These are phyloP conservation scores for Huiozyma sinensis DNA, from an alignment of 805 yeast genomes.

Conservation along the genomic window DNA sequence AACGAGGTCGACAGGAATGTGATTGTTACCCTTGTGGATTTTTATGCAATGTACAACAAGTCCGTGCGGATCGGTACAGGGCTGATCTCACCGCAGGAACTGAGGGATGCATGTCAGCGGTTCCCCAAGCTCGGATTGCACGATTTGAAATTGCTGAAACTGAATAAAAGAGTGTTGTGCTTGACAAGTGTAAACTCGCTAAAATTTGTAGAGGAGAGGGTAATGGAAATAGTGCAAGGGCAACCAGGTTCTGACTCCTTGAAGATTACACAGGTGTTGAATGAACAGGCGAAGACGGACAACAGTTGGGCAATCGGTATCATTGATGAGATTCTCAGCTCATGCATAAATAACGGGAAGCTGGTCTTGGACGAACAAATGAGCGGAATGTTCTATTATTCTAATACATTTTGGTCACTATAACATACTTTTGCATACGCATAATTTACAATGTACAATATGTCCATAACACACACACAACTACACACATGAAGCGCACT, in stretches of 20 bases:
- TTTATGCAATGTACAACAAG: constrained; percentile 54
- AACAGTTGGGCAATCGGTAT: constrained; percentile 61
- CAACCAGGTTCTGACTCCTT: constrained; percentile 24
- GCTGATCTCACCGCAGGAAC: constrained; percentile 58
- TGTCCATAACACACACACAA: neutral
- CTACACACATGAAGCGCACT: neutral
- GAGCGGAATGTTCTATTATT: constrained; percentile 53
- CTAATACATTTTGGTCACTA: constrained; percentile 31
- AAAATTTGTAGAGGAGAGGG: constrained; percentile 20
- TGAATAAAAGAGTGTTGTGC: constrained; percentile 29
- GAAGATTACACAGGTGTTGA: constrained; percentile 18
- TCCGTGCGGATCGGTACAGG: constrained; percentile 55
- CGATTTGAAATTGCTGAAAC: constrained; percentile 30
- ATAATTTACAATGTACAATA: neutral
- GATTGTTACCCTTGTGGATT: constrained; percentile 45
- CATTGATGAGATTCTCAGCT: constrained; percentile 51
- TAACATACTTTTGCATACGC: neutral
- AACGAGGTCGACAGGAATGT: constrained; percentile 36
- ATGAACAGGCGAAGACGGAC: constrained; percentile 9
- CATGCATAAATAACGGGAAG: constrained; percentile 45
- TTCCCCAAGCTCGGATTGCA: constrained; percentile 46
- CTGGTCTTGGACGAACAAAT: constrained; percentile 59
- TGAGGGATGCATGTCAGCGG: constrained; percentile 47
- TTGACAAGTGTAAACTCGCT: constrained; percentile 24
- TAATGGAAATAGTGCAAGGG: constrained; percentile 16